Percentiles rank a stretch among this genome's conserved stretches.
phyloP scores from a whole-genome alignment of 495 filamentous ascomycete genomes.

The Acidomyces sp. region DNA sequence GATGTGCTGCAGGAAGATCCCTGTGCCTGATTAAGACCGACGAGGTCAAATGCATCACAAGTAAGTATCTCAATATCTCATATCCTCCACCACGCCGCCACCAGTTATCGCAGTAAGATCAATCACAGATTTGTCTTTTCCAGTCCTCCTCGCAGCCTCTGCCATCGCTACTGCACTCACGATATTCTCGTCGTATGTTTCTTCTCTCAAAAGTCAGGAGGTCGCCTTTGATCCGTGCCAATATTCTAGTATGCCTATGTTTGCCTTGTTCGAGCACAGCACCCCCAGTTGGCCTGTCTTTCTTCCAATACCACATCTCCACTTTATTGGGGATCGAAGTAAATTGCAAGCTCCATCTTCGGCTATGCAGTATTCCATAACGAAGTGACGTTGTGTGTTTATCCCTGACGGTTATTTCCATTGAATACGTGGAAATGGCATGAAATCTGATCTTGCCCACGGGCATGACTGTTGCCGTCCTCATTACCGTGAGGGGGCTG shows the following conservation, averaged over 20 bases:
- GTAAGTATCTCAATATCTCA: too few relatives aligned
- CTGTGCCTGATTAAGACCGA: too few relatives aligned
- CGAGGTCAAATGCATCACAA: too few relatives aligned
- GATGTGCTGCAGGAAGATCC: too few relatives aligned
- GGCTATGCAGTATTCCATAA: neutral
- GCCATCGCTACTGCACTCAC: neutral
- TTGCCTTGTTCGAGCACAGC: neutral
- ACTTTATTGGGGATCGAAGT: neutral
- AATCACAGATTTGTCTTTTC: neutral
- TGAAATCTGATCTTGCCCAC: neutral
- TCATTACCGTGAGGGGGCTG: neutral
- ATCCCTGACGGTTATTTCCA: neutral
- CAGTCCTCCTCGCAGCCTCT: neutral
- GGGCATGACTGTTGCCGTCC: neutral
- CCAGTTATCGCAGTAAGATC: too few relatives aligned
- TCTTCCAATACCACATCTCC: neutral
- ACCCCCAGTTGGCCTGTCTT: neutral
- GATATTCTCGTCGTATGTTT: neutral
- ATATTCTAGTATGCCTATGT: neutral
- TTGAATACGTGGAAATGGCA: neutral
- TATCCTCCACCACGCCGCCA: too few relatives aligned
- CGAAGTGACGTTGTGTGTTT: neutral
- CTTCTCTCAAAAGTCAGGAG: conserved; percentile 1
- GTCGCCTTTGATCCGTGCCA: neutral
- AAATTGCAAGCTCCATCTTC: neutral